phyloP scores from a whole-genome alignment of 441 rosid species.

The Populus hybrid region DNA sequence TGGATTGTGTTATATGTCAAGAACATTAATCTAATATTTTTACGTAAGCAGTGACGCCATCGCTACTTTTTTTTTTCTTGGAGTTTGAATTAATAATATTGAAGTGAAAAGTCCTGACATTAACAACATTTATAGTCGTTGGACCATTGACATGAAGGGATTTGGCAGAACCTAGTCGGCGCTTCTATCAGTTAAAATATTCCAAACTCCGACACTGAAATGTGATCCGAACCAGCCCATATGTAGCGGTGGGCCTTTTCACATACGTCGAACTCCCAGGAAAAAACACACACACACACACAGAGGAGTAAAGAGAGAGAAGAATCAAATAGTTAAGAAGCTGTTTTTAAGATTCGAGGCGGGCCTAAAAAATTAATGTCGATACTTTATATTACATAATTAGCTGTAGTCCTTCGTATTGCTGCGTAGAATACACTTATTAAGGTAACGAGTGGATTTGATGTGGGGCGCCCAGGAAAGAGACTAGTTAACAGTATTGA shows the following conservation, averaged over 20 bases:
- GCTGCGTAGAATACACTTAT: too few relatives aligned
- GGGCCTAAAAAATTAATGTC: too few relatives aligned
- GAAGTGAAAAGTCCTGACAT: too few relatives aligned
- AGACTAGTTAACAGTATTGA: too few relatives aligned
- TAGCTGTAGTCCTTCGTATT: too few relatives aligned
- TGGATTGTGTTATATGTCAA: neutral
- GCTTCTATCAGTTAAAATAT: neutral
- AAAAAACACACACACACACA: too few relatives aligned
- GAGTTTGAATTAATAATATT: neutral
- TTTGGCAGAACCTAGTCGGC: neutral
- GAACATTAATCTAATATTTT: neutral
- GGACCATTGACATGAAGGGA: neutral
- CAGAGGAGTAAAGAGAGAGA: too few relatives aligned
- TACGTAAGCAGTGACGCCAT: neutral
- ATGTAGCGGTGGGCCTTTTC: neutral
- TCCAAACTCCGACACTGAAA: neutral
- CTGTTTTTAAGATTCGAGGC: too few relatives aligned
- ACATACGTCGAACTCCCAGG: neutral
- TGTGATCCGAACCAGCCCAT: neutral
- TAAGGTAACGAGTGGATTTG: too few relatives aligned
- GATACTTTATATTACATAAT: too few relatives aligned
- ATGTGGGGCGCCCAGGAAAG: too few relatives aligned
- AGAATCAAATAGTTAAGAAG: too few relatives aligned
- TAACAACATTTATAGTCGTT: neutral
- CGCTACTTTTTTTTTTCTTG: neutral